A percentile compares a stretch with the other conserved stretches of the same genome.
Evolutionary conservation across 306 rosid species (phyloP).

Genomic region (Prunus fruticosa): DNA sequence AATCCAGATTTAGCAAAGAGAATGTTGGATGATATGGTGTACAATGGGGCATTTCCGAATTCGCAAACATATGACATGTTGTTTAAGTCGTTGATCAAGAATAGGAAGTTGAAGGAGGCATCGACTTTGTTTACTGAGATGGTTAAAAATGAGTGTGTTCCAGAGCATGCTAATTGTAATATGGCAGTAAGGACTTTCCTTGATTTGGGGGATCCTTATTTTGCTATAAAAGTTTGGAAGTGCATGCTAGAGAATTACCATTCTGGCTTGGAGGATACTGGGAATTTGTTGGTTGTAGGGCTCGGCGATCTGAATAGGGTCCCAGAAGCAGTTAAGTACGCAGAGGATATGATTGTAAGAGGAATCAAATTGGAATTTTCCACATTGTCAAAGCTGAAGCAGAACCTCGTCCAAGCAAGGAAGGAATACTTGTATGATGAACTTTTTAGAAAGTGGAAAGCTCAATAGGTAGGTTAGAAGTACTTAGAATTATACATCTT

Average conservation of each 20-base stretch:
- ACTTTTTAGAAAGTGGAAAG: constrained; percentile 53
- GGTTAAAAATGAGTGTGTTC: constrained; percentile 65
- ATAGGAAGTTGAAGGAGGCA: constrained; percentile 48
- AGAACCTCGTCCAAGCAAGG: constrained; percentile 44
- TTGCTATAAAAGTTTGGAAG: constrained; percentile 63
- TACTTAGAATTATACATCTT: background rate
- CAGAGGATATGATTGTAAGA: constrained; percentile 57
- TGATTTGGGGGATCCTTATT: constrained; percentile 39
- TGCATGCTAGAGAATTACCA: constrained; percentile 42
- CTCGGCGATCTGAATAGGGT: constrained; percentile 46
- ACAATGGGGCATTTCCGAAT: constrained; percentile 50
- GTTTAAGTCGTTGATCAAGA: constrained; percentile 46
- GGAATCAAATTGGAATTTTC: constrained; percentile 48
- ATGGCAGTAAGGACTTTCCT: constrained; percentile 46
- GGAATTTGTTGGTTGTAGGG: constrained; percentile 45
- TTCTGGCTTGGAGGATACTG: constrained; percentile 46
- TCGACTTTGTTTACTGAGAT: constrained; percentile 45
- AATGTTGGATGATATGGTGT: constrained; percentile 59
- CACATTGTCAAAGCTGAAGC: constrained; percentile 54
- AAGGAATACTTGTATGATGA: constrained; percentile 45
- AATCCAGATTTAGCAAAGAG: constrained; percentile 32
- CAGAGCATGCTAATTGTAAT: constrained; percentile 48
- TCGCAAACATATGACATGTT: constrained; percentile 45
- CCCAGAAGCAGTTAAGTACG: constrained; percentile 68
- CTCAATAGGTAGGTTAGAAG: constrained; percentile 12